Conservation (phyloP, 2,329 filamentous ascomycete genomes). For the Macrophomina tecta region DNA sequence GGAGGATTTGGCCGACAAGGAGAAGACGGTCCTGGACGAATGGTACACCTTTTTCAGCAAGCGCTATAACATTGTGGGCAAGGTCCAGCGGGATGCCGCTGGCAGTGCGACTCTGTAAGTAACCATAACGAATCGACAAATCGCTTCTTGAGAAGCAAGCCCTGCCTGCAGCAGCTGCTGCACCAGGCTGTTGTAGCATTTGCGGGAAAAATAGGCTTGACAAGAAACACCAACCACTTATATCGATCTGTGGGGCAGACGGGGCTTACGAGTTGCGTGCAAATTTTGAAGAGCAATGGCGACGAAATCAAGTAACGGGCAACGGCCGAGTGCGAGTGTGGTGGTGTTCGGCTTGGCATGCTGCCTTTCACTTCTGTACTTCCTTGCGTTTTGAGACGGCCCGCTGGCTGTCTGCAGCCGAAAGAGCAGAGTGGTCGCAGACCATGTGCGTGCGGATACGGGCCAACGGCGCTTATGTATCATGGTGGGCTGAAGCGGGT, state of each 20-base stretch:
- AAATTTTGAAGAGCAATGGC: constrained; percentile 10
- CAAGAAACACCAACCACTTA: not conserved
- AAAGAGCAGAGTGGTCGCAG: not conserved
- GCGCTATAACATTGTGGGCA: constrained; percentile 87
- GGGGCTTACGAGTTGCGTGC: constrained; percentile 8
- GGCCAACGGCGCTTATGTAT: not conserved
- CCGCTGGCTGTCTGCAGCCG: not conserved
- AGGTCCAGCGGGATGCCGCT: constrained; percentile 32
- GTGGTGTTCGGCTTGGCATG: constrained; percentile 3
- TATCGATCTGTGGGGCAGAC: constrained; percentile 2
- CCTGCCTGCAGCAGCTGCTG: constrained; percentile 1
- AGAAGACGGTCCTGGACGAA: constrained; percentile 84
- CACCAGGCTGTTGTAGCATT: constrained; percentile 10
- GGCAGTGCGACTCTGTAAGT: constrained; percentile 29
- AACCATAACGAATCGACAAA: not conserved
- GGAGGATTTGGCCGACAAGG: constrained; percentile 81
- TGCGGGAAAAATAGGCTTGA: constrained; percentile 2
- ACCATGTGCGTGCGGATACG: not conserved
- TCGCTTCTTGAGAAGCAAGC: not conserved
- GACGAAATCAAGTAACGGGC: not conserved
- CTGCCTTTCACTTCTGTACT: constrained; percentile 15
- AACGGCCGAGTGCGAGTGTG: not conserved
- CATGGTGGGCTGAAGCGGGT: constrained; percentile 3
- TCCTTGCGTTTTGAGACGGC: constrained; percentile 10
- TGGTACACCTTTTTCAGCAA: constrained; percentile 98